Base-by-base conservation (phyloP, 345 rosid species). In the Draba incana region DNA sequence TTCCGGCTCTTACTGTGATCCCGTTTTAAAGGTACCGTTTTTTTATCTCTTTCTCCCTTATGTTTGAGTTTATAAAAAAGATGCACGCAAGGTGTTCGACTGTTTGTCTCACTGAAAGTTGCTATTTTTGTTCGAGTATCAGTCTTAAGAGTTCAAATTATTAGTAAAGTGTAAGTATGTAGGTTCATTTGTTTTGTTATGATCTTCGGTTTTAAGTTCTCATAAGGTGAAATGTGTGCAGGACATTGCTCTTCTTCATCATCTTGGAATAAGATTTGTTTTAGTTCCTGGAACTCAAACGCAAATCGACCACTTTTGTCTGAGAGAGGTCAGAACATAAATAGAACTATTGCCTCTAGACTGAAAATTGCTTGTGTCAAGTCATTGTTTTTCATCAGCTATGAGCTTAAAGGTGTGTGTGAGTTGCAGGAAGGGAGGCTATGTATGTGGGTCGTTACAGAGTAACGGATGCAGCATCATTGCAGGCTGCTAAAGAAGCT, bases 191-290 rank as follows among this genome's bases (percentile, higher is more conserved):
- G 38, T 35, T 46, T 15, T 2, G 28, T 38, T 37, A 31, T 48
- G 46, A 64, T 49, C 4, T 24, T 71, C 12, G 20, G 28, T 61
- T 48, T 44, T 51, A 10, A 50, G 6, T 15, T 64, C 15, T 24
- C 48, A 3, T 50, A 53, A 50, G 23, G 10, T 47, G 16, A 49
- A 44, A 5, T 67, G n/a, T 20, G 43, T 77, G 79, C 85, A 94
- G 99, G 99, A 94, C 76, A 91, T 94, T 53, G 96, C 97, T 28
- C 88, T 94, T 66, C 88, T 94, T 75, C 99, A 94, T 79, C 96
- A 92, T 66, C 77, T 94, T 31, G 99, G 97, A 46, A 87, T 94
- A 51, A 81, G 77, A 75, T 91, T 91, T 76, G 85, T 89, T 77
- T 77, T 91, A 57, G 96, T 94, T 59, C 97, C 99, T 1, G 97